Base-by-base conservation (phyloP, 441 rosid genomes). In the Mallotus repandus region DNA sequence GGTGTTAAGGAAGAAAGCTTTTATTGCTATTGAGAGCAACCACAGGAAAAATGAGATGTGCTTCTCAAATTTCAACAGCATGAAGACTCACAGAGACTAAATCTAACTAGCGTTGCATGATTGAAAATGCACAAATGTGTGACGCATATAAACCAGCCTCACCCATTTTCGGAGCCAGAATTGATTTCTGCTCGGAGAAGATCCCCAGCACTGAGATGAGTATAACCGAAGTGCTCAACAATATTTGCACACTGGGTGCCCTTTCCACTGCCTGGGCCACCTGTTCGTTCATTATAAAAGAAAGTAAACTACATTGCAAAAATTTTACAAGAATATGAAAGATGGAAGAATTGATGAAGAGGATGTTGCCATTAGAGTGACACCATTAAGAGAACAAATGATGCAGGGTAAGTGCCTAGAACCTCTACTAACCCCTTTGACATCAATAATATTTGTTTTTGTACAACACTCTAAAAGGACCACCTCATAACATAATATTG, bases 231-330 rank as follows among this genome's bases (percentile, higher is more conserved):
- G 74, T 89, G 82, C 49, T 88, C 4, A 1, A 90, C 91, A 75
- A 93, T 79, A 52, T 91, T 88, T 43, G 88, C 88, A 81, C 97
- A 91, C 70, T 93, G 97, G 53, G 98, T 94, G 50, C 97, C 95
- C 83, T 94, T 94, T 68, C 98, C 97, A 71, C 98, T 91, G 79
- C 97, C 96, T 41, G 98, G 97, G 50, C 97, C 97, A 81, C 98
- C 94, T 93, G 81, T 25, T 70, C 74, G 72, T 53, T 75, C 62
- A 79, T 77, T 58, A 58, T 25, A 75, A 79, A 52, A 68, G 7
- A 68, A 11, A 77, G 56, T 9, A 0, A 7, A 60, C 50, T 69
- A 35, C 56, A 8, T 46, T 35, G 4, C 7, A 68, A 19, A 74
- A 49, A 18, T 45, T n/a, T 14, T 11, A 25, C 35, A 35, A 68